Conservation (phyloP, 148 eudicot genomes). For the Hydrangea macrophylla region DNA sequence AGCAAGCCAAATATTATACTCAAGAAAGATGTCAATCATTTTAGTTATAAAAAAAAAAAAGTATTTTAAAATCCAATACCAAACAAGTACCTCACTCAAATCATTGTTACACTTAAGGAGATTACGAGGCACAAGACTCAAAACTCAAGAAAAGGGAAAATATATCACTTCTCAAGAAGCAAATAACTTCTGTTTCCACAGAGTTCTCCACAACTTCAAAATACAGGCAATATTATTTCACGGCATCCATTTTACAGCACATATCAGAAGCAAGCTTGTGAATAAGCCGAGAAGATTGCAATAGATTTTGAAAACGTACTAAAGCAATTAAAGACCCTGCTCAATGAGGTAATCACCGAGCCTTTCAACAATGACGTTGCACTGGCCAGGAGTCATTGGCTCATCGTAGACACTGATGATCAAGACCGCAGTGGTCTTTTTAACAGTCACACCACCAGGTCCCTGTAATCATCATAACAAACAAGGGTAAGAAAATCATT, state of each 20-base stretch:
- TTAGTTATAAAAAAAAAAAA: background rate
- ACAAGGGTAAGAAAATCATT: background rate
- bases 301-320: constrained; percentile 12
- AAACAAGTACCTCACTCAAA: constrained; percentile 2
- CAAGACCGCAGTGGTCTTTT: constrained; percentile 44
- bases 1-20: background rate
- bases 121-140: background rate
- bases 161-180: constrained; percentile 11
- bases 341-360: constrained; percentile 56
- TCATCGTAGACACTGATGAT: constrained; percentile 55
- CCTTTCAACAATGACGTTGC: constrained; percentile 62
- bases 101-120: background rate
- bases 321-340: constrained; percentile 37
- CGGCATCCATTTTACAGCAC: constrained; percentile 13
- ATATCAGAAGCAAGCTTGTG: background rate
- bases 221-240: constrained; percentile 1
- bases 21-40: background rate
- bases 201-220: constrained; percentile 4
- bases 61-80: background rate
- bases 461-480: constrained; percentile 27
- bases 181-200: background rate
- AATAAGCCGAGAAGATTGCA: background rate
- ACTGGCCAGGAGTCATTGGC: constrained; percentile 58
- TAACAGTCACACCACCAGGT: constrained; percentile 44
- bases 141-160: background rate